These are phyloP conservation scores for Talaromyces albobiverticillius DNA, from an alignment of 2,329 filamentous ascomycete genomes.

Conservation along the genomic window DNA sequence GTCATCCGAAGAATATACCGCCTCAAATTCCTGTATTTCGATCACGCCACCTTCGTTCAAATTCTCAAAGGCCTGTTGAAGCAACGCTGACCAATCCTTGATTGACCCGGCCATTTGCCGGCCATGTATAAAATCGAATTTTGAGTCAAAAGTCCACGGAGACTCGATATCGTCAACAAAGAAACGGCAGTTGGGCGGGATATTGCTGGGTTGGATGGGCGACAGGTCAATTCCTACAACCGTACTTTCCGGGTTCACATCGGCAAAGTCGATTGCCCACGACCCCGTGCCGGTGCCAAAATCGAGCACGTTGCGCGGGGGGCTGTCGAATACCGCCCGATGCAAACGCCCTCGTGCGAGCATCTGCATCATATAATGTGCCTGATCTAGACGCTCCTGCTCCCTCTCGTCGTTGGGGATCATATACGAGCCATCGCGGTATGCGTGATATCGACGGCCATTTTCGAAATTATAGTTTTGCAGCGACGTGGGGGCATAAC, in stretches of 20 bases:
- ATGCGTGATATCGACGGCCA: slow-evolving; percentile 21
- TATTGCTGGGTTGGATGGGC: slow-evolving; percentile 19
- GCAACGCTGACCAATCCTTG: slow-evolving; percentile 25
- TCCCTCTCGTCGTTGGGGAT: slow-evolving; percentile 25
- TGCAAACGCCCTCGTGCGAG: slow-evolving; percentile 9
- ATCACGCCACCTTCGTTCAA: slow-evolving; percentile 28
- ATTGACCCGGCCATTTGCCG: slow-evolving; percentile 26
- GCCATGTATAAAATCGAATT: slow-evolving; percentile 28
- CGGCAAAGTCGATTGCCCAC: slow-evolving; percentile 19
- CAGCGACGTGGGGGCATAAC: slow-evolving; percentile 7
- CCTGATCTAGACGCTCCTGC: slow-evolving; percentile 23
- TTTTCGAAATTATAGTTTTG: slow-evolving; percentile 17
- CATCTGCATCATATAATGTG: slow-evolving; percentile 16
- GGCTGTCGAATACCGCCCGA: slow-evolving; percentile 1
- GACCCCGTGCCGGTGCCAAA: slow-evolving; percentile 16
- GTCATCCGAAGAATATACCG: slow-evolving; percentile 13
- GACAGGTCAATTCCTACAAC: slow-evolving; percentile 22
- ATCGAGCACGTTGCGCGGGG: slow-evolving; percentile 14
- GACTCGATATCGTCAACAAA: slow-evolving; percentile 27
- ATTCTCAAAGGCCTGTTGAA: slow-evolving; percentile 25
- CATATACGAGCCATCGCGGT: slow-evolving; percentile 19
- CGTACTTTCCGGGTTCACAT: slow-evolving; percentile 10
- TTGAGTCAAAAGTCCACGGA: slow-evolving; percentile 24
- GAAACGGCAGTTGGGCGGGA: slow-evolving; percentile 16
- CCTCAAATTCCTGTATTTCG: slow-evolving; percentile 28